These are phyloP conservation scores for Pseudocercospora vitis DNA, from an alignment of 2,329 filamentous ascomycete species.

Conservation along the genomic window DNA sequence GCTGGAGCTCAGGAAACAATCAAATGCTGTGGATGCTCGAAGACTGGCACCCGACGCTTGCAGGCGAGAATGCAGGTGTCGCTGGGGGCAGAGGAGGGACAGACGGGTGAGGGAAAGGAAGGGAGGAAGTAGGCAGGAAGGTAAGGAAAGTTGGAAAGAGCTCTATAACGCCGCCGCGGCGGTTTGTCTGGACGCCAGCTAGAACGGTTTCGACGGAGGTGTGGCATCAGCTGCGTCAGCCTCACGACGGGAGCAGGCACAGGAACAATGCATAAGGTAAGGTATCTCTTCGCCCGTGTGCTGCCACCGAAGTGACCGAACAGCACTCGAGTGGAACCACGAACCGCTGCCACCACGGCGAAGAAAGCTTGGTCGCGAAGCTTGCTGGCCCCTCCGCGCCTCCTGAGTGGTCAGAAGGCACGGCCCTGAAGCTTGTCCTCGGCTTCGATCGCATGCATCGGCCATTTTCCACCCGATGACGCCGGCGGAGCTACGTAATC, in stretches of 20 bases:
- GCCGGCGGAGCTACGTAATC: conserved; percentile 1
- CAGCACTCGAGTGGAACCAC: background rate
- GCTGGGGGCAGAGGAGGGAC: background rate
- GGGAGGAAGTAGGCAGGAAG: background rate
- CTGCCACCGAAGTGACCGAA: background rate
- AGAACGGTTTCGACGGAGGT: too few species aligned
- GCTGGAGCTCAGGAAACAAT: too few species aligned
- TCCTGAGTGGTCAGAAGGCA: background rate
- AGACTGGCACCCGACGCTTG: background rate
- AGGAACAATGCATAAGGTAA: background rate
- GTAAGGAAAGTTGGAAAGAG: background rate
- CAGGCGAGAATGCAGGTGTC: background rate
- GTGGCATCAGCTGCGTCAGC: conserved; percentile 5
- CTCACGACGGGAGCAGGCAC: background rate
- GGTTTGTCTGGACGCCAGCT: too few species aligned
- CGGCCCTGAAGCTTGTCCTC: background rate
- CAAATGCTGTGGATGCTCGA: background rate
- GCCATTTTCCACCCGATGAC: background rate
- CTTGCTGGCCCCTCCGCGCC: background rate
- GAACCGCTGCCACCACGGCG: background rate
- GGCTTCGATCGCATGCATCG: background rate
- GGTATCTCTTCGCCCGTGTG: too few species aligned
- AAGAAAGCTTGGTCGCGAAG: background rate
- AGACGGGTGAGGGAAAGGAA: too few species aligned
- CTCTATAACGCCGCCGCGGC: too few species aligned